Percentiles rank a stretch among this genome's conserved stretches.
phyloP scores from a whole-genome alignment of 1,284 basidiomycete genomes.

The Malassezia nana region DNA sequence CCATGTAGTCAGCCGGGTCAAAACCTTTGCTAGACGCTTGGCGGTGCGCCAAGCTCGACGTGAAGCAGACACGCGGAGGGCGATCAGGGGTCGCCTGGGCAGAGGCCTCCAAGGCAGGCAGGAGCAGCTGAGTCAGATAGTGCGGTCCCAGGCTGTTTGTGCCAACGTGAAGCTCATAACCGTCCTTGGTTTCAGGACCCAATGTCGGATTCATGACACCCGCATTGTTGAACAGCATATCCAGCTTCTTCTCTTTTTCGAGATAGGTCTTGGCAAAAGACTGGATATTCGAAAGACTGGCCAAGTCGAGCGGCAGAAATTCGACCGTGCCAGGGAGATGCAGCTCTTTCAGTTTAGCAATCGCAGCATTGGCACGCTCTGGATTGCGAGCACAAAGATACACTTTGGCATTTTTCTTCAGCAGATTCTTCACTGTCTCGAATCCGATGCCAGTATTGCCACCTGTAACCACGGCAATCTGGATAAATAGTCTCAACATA shows the following conservation, averaged over 20 bases:
- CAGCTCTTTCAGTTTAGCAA: background rate
- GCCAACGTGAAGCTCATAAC: constrained; percentile 31
- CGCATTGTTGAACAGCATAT: constrained; percentile 30
- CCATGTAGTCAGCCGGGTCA: background rate
- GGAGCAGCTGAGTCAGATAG: constrained; percentile 22
- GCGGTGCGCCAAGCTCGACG: constrained; percentile 22
- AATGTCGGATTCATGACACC: constrained; percentile 21
- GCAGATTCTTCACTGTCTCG: constrained; percentile 26
- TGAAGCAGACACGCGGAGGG: constrained; percentile 21
- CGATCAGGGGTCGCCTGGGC: background rate
- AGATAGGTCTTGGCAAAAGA: constrained; percentile 18
- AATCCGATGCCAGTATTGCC: constrained; percentile 37
- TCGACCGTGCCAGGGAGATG: constrained; percentile 14
- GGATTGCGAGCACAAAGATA: constrained; percentile 20
- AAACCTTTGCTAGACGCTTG: constrained; percentile 13
- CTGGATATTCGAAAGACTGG: constrained; percentile 21
- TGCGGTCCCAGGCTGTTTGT: constrained; percentile 32
- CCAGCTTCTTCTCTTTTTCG: constrained; percentile 18
- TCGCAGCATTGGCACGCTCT: constrained; percentile 12
- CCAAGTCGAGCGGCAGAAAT: constrained; percentile 26
- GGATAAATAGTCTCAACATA: background rate
- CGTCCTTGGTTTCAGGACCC: constrained; percentile 18
- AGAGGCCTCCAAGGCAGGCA: constrained; percentile 20
- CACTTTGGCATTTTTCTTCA: constrained; percentile 30
- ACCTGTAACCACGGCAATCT: constrained; percentile 35